phyloP scores from a whole-genome alignment of 78 protist genomes.

The Salpingoeca rosetta region DNA sequence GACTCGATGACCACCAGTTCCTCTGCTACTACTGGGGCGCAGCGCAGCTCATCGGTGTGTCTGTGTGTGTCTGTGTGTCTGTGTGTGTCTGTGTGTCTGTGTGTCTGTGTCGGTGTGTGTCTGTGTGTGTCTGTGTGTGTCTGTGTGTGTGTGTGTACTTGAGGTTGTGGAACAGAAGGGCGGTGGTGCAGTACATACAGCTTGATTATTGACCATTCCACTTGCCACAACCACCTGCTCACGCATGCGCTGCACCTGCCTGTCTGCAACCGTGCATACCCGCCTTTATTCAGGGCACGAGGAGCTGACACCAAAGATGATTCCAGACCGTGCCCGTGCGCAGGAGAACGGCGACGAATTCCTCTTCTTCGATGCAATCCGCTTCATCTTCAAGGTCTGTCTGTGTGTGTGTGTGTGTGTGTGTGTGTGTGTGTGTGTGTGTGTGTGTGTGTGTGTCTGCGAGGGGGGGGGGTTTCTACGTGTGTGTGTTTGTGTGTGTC shows the following conservation, averaged over 20 bases:
- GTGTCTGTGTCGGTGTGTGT: no score
- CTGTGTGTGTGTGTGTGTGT: neutral
- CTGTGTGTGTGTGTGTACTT: no score
- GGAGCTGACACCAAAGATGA: conserved; percentile 21
- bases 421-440: no score
- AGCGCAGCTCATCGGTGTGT: conserved; percentile 62
- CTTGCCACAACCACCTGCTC: neutral
- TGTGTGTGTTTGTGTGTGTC: no score
- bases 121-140: no score
- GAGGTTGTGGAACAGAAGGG: neutral
- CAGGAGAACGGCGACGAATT: conserved; percentile 32
- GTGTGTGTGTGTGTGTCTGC: no score
- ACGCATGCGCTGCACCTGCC: neutral
- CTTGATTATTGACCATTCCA: no score
- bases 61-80: neutral
- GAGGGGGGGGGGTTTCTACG: no score
- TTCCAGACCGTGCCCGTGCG: conserved; percentile 11
- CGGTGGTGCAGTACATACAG: neutral
- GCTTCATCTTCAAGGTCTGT: conserved; percentile 35
- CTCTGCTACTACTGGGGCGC: conserved; percentile 88
- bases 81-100: conserved; percentile 1
- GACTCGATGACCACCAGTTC: conserved; percentile 92
- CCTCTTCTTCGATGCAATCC: conserved; percentile 49
- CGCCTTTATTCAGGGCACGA: neutral
- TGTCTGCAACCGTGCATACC: neutral